Evolutionary conservation across 768 basidiomycete species (phyloP).

Genomic region (Auriscalpium vulgare): DNA sequence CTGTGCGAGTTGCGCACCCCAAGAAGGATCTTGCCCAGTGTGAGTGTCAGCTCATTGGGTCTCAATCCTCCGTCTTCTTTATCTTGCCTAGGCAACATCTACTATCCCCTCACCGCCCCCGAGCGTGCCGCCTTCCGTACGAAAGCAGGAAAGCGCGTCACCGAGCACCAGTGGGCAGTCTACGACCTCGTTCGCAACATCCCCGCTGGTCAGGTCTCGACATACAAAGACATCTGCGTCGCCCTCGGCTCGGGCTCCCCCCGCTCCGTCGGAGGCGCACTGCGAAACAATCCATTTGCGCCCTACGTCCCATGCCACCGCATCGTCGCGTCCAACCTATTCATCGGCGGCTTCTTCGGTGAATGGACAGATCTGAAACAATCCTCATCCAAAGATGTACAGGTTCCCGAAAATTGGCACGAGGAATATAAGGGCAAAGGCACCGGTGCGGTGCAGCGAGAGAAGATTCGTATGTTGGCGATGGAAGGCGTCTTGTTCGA

Average conservation of each 20-base stretch:
- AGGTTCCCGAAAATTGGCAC: constrained; percentile 9
- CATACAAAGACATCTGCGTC: constrained; percentile 27
- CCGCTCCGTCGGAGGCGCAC: constrained; percentile 62
- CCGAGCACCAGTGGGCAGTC: constrained; percentile 16
- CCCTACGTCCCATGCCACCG: constrained; percentile 67
- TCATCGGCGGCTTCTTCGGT: constrained; percentile 56
- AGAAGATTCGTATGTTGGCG: constrained; percentile 11
- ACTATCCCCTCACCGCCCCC: constrained; percentile 7
- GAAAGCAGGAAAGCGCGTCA: constrained; percentile 10
- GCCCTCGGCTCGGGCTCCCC: constrained; percentile 49
- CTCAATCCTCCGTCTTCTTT: no score
- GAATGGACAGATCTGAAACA: constrained; percentile 33
- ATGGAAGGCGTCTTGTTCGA: constrained; percentile 11
- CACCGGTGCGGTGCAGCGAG: constrained; percentile 8
- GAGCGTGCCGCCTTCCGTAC: constrained; percentile 11
- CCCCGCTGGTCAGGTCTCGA: constrained; percentile 12
- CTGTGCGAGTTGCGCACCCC: no score
- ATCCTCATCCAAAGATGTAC: neutral
- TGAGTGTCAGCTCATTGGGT: no score
- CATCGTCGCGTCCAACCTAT: constrained; percentile 52
- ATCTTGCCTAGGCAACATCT: constrained; percentile 3
- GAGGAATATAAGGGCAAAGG: constrained; percentile 7
- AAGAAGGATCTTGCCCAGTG: no score
- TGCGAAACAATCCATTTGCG: constrained; percentile 59
- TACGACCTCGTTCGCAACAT: constrained; percentile 10